Base-by-base conservation (phyloP, 768 basidiomycete species). In the Mycena rosella region DNA sequence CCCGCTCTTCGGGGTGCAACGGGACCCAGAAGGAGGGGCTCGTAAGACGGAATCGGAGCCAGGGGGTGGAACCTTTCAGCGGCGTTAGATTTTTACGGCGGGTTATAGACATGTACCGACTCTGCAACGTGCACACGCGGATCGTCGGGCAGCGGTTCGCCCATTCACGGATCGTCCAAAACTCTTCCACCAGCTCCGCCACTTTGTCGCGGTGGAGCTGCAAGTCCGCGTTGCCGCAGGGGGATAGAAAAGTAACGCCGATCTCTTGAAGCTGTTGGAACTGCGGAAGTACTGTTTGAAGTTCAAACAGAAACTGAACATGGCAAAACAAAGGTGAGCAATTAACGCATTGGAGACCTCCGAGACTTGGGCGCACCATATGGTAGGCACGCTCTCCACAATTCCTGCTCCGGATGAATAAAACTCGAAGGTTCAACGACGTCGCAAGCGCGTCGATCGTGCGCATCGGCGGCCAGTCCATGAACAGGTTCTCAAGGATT, bases 11-110 rank as follows among this genome's bases (percentile, higher is more conserved):
- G 1, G 42, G 40, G 30, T 62, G 60, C 20, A 53, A 6, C 2
- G 60, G 60, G 24, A 62, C 18, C 60, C 60, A 62, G 36, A 42
- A 62, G 1, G 51, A n/a, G 7, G 60, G 15, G 17, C 40, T 30
- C n/a, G 51, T 54, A 20, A 10, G 24, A 2, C 27, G n/a, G 11
- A 45, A 44, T 32, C 60, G 20, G 14, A 62, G 13, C 60, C 60
- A 62, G 30, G 26, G n/a, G 6, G 45, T 45, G 4, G 40, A 62
- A 34, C 60, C 60, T 62, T 24, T 2, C 1, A 30, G 14, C 18
- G n/a, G 4, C 7, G 42, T 44, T n/a, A 53, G 49, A 54, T 11
- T 22, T 45, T 24, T 0, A 2, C 11, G 2, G 18, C 1, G 15
- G 15, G 27, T 9, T 30, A 11, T 8, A 54, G 26, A 7, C 20